These are phyloP conservation scores for Alternaria brassicicola DNA, from an alignment of 2,329 filamentous ascomycete species.

Conservation along the genomic window DNA sequence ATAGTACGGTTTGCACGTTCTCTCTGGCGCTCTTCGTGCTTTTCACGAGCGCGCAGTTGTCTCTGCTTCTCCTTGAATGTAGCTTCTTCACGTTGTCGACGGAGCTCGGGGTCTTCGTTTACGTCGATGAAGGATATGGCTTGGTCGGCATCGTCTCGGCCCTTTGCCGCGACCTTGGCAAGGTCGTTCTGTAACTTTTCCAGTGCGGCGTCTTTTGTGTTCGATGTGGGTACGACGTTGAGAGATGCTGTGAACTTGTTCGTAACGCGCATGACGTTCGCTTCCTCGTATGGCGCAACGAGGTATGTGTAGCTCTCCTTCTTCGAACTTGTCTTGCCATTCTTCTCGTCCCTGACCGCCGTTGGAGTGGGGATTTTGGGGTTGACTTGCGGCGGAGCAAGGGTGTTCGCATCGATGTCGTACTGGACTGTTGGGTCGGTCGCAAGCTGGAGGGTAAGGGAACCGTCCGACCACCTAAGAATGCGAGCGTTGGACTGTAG, in stretches of 20 bases:
- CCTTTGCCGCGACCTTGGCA: conserved; percentile 65
- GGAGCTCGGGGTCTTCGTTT: conserved; percentile 75
- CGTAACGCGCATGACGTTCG: conserved; percentile 72
- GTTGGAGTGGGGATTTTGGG: conserved; percentile 58
- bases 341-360: conserved; percentile 31
- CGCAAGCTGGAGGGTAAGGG: conserved; percentile 75
- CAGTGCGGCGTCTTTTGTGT: conserved; percentile 73
- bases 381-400: conserved; percentile 65
- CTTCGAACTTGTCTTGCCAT: conserved; percentile 43
- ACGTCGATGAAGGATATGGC: conserved; percentile 71
- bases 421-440: conserved; percentile 71
- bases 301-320: conserved; percentile 79
- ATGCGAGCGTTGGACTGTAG: conserved; percentile 77
- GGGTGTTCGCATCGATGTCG: conserved; percentile 72
- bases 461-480: conserved; percentile 80
- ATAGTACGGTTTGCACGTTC: conserved; percentile 59
- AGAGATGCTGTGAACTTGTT: conserved; percentile 78
- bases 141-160: conserved; percentile 52
- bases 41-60: conserved; percentile 67
- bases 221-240: conserved; percentile 69
- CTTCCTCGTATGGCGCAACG: conserved; percentile 71
- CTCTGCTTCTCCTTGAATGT: conserved; percentile 76
- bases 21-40: conserved; percentile 68
- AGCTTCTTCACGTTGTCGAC: conserved; percentile 73
- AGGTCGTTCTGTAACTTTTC: conserved; percentile 71